A percentile compares a stretch with the other conserved stretches of the same genome.
Conservation (phyloP, 2,329 filamentous ascomycete species). For the Pseudogymnoascus sp. region DNA sequence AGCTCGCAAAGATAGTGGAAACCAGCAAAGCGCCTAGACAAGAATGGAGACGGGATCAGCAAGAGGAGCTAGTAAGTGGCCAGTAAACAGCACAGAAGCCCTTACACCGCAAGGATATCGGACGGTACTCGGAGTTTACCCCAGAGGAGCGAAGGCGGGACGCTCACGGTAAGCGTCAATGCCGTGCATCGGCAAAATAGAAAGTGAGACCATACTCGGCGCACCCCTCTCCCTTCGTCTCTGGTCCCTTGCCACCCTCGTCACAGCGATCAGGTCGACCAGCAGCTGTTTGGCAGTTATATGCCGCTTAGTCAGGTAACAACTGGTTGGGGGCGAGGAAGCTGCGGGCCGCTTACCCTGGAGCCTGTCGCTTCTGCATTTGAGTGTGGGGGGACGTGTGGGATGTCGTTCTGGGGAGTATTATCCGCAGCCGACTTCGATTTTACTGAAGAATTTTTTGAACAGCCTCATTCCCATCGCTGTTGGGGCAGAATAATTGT, state of each 20-base stretch:
- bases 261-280: background rate
- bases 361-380: background rate
- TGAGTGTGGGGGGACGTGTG: background rate
- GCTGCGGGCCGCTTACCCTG: background rate
- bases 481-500: background rate
- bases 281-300: background rate
- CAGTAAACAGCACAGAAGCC: background rate
- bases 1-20: background rate
- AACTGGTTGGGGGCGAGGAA: conserved; percentile 2
- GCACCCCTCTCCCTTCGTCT: background rate
- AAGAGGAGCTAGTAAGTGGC: background rate
- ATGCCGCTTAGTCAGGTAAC: background rate
- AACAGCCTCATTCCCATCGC: background rate
- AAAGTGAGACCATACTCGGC: background rate
- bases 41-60: background rate
- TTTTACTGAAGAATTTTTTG: background rate
- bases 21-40: background rate
- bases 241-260: background rate
- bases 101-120: background rate
- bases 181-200: conserved; percentile 7
- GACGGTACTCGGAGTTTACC: background rate
- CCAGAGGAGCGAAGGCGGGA: background rate
- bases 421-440: background rate
- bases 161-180: conserved; percentile 1
- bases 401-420: background rate